Percentiles rank a stretch among this genome's conserved stretches.
phyloP scores from a whole-genome alignment of 2,329 filamentous ascomycete genomes.

The Domatiomyces catenatus region DNA sequence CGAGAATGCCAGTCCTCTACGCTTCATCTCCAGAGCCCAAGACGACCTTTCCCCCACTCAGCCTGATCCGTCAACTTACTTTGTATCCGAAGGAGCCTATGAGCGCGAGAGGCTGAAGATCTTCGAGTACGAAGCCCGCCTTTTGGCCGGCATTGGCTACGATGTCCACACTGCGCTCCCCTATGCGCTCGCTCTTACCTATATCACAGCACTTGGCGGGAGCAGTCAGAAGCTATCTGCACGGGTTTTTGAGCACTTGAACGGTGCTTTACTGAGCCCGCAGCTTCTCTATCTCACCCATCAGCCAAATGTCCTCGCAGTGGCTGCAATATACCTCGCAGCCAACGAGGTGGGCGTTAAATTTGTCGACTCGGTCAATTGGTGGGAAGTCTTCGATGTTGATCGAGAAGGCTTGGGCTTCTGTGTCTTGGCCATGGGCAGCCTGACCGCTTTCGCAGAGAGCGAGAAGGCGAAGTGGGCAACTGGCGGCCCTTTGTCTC shows the following conservation, averaged over 20 bases:
- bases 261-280: slow-evolving; percentile 68
- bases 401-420: slow-evolving; percentile 91
- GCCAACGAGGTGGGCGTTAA: slow-evolving; percentile 61
- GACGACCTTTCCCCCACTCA: slow-evolving; percentile 17
- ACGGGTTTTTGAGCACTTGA: slow-evolving; percentile 62
- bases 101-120: slow-evolving; percentile 48
- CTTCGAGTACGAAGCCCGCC: slow-evolving; percentile 58
- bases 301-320: slow-evolving; percentile 71
- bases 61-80: slow-evolving; percentile 41
- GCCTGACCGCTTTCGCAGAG: slow-evolving; percentile 54
- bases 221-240: slow-evolving; percentile 41
- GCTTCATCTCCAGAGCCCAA: slow-evolving; percentile 21
- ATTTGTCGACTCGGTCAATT: slow-evolving; percentile 56
- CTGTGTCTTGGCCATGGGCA: slow-evolving; percentile 70
- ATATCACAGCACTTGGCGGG: slow-evolving; percentile 75
- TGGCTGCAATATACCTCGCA: slow-evolving; percentile 80
- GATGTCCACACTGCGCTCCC: slow-evolving; percentile 74
- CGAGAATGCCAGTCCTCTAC: slow-evolving; percentile 38
- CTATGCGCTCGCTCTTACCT: slow-evolving; percentile 75
- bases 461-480: slow-evolving; percentile 44
- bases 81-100: slow-evolving; percentile 60
- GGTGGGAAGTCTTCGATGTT: slow-evolving; percentile 98
- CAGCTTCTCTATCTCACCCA: slow-evolving; percentile 85
- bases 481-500: slow-evolving; percentile 1
- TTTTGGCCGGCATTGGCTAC: slow-evolving; percentile 64